A percentile compares a stretch with the other conserved stretches of the same genome.
These are phyloP conservation scores for Hypomontagnella submonticulosa DNA, from an alignment of 495 filamentous ascomycete genomes.

Conservation along the genomic window DNA sequence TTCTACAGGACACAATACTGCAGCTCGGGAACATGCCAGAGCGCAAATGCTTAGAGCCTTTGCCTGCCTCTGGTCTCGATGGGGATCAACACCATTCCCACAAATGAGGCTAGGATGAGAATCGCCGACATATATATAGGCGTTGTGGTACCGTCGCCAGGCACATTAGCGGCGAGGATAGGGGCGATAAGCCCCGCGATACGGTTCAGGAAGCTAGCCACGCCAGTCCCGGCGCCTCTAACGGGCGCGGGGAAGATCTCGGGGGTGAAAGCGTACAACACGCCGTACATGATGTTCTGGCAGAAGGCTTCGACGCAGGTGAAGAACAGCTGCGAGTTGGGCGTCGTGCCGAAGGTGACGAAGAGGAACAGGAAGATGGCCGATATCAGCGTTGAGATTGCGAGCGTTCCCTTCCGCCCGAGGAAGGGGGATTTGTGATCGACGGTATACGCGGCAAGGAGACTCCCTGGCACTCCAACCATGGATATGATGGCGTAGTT, in stretches of 20 bases:
- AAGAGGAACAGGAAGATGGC: constrained; percentile 77
- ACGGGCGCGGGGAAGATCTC: constrained; percentile 85
- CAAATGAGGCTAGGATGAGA: constrained; percentile 73
- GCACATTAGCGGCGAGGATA: constrained; percentile 76
- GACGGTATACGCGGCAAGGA: constrained; percentile 76
- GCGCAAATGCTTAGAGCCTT: constrained; percentile 60
- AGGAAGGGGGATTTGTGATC: constrained; percentile 71
- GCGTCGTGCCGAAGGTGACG: constrained; percentile 67
- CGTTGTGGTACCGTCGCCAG: constrained; percentile 71
- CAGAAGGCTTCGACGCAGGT: constrained; percentile 81
- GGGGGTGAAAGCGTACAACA: constrained; percentile 85
- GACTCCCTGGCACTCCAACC: constrained; percentile 76
- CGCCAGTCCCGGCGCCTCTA: constrained; percentile 80
- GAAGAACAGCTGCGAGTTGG: constrained; percentile 72
- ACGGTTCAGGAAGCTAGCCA: constrained; percentile 78
- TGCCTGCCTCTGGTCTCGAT: constrained; percentile 80
- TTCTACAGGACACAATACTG: not conserved
- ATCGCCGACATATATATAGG: constrained; percentile 80
- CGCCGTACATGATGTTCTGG: constrained; percentile 87
- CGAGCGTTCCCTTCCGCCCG: constrained; percentile 78
- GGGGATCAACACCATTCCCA: constrained; percentile 71
- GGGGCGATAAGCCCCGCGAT: constrained; percentile 80
- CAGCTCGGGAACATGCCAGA: not conserved
- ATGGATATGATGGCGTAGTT: constrained; percentile 81
- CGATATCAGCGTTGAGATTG: constrained; percentile 72